Base-by-base conservation (phyloP, 106 monocot species). In the Platanthera guangdongensis region DNA sequence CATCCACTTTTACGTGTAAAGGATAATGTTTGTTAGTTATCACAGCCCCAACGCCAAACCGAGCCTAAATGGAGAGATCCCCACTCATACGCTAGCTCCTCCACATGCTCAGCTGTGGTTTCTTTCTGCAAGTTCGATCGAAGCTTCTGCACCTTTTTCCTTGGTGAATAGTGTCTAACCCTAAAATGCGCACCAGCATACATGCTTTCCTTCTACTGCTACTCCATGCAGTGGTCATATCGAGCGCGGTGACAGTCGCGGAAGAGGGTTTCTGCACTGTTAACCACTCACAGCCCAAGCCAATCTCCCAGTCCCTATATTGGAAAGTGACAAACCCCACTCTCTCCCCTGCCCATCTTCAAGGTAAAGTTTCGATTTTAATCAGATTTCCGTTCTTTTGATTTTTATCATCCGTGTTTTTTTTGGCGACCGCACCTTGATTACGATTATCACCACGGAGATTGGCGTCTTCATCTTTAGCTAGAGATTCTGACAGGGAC, bases 241-340 rank as follows among this genome's bases (percentile, higher is more conserved):
- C 48, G 51, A 15, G 11, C 10, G 32, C 48, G 1, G 76, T 51
- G 7, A 52, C 45, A 13, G 12, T 39, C 39, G 76, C 22, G 4
- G 80, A 75, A 3, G 90, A 85, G 50, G 88, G 85, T 13, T 85
- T 91, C 78, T 94, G 90, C 78, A 78, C 78, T 21, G 78, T 52
- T 47, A 39, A 77, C 16, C 45, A 30, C 9, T 18, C 67, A 21
- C 62, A 74, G 6, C 32, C 53, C 55, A 82, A 77, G 12, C 76
- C 82, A 57, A 45, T 14, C 15, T 71, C 80, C 57, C 75, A 74
- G 21, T 74, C 89, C 11, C 83, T 86, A 25, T 93, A 96, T 83
- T 83, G 83, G 90, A 96, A 96, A 62, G 96, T 86, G 76, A 89
- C 85, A 11, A 87, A 96, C 74, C 96, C 93, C 11, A 96, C 93